Base-by-base conservation (phyloP, 1,139 yeast species). In the Saccharomyces hybrid region DNA sequence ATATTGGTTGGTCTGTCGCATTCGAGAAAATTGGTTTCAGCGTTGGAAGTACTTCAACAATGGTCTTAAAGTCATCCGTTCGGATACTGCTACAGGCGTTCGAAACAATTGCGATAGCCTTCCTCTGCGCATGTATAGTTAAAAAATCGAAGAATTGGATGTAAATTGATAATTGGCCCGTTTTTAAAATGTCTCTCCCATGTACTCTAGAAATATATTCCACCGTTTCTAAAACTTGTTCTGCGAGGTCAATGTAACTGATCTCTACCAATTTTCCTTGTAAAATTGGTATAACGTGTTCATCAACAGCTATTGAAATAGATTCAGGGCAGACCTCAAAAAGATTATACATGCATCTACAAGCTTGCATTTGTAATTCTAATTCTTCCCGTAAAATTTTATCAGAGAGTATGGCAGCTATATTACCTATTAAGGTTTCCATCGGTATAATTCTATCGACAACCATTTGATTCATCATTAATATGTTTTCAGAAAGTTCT, bases 171-270 rank as follows among this genome's bases (percentile, higher is more conserved):
- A 91, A 70, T 6, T 95, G 87, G 42, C 87, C 84, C 55, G 82
- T 77, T 14, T 73, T 65, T 50, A 85, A 70, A 28, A 85, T 76
- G 42, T 74, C 77, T 51, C 72, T 68, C 1, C 84, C 79, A 7
- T 79, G 75, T 47, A 79, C 78, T 56, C 84, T 72, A 1, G 90
- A 82, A 11, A 86, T 80, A 71, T 82, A 76, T 66, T 85, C 91
- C 53, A 86, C 71, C 0, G 95, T 84, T 61, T 85, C 91, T 48
- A 93, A 72, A 0, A 93, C 91, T 69, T 91, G 97, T 67, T 93
- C 99, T 0, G 97, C 95, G 56, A 93, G 75, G 68, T 93, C 99
- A 53, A 93, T 91, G 67, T 82, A 90, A 55, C 83, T 82, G 20
- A 91, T 85, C 61, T 89, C 96, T 59, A 81, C 68, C 48, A 93